Percentiles rank a stretch among this genome's conserved stretches.
Evolutionary conservation across 2,329 filamentous ascomycete genomes (phyloP).

Genomic region (Zalaria sp.): DNA sequence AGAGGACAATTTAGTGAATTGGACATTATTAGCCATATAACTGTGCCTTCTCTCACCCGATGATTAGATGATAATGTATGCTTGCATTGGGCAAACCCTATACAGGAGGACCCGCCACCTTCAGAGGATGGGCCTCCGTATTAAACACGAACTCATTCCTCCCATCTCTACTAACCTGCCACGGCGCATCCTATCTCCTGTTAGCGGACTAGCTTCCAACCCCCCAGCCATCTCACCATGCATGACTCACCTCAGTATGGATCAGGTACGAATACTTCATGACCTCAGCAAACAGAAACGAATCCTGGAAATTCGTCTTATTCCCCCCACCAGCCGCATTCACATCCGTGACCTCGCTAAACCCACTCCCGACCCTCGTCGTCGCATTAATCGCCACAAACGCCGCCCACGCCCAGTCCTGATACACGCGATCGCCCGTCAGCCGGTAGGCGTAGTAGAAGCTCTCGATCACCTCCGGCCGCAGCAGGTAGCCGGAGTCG

Average conservation of each 20-base stretch:
- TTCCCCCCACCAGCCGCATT: constrained; percentile 47
- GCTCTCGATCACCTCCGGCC: constrained; percentile 67
- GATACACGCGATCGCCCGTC: constrained; percentile 61
- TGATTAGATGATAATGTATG: no score
- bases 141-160: constrained; percentile 47
- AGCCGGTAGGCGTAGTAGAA: constrained; percentile 78
- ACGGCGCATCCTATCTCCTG: constrained; percentile 38
- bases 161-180: constrained; percentile 38
- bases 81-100: no score
- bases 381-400: constrained; percentile 55
- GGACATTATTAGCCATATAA: no score
- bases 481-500: constrained; percentile 47
- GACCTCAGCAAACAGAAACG: constrained; percentile 78
- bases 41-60: no score
- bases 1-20: no score
- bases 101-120: constrained; percentile 18
- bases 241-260: constrained; percentile 23
- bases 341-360: constrained; percentile 51
- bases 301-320: constrained; percentile 62
- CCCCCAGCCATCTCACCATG: neutral
- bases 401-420: constrained; percentile 72
- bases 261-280: constrained; percentile 74
- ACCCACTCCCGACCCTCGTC: constrained; percentile 52
- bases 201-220: constrained; percentile 1
- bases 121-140: constrained; percentile 50